phyloP scores from a whole-genome alignment of 164 flowering plant genomes.

The Umbellularia californica region DNA sequence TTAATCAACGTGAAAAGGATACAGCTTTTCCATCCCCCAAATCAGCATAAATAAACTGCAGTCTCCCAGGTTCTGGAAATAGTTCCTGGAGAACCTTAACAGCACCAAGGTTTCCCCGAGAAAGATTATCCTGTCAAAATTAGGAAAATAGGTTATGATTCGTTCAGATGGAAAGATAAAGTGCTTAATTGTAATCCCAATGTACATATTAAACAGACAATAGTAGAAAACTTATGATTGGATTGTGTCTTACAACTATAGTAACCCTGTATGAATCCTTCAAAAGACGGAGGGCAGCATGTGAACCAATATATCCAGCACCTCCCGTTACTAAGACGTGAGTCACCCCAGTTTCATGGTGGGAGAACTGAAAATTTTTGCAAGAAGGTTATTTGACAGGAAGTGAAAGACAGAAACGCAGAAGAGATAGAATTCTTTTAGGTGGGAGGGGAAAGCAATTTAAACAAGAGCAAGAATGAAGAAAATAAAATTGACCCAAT shows the following conservation, averaged over 20 bases:
- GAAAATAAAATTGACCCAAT: background rate
- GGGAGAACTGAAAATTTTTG: slow-evolving; percentile 51
- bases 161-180: background rate
- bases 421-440: background rate
- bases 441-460: background rate
- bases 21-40: slow-evolving; percentile 87
- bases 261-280: slow-evolving; percentile 83
- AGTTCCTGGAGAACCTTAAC: slow-evolving; percentile 63
- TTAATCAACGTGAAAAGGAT: slow-evolving; percentile 33
- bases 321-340: slow-evolving; percentile 98
- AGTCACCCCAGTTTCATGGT: slow-evolving; percentile 64
- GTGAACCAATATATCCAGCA: slow-evolving; percentile 98
- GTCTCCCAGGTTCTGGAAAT: slow-evolving; percentile 87
- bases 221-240: background rate
- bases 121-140: slow-evolving; percentile 74
- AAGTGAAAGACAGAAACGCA: background rate
- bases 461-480: background rate
- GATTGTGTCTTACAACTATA: slow-evolving; percentile 60
- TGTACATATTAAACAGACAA: background rate
- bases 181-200: too few species aligned
- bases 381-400: background rate
- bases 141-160: too few species aligned
- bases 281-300: slow-evolving; percentile 82
- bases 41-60: slow-evolving; percentile 93
- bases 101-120: slow-evolving; percentile 89